Evolutionary conservation across 208 protist genomes (phyloP).

Genomic region (Trypanosoma avium): DNA sequence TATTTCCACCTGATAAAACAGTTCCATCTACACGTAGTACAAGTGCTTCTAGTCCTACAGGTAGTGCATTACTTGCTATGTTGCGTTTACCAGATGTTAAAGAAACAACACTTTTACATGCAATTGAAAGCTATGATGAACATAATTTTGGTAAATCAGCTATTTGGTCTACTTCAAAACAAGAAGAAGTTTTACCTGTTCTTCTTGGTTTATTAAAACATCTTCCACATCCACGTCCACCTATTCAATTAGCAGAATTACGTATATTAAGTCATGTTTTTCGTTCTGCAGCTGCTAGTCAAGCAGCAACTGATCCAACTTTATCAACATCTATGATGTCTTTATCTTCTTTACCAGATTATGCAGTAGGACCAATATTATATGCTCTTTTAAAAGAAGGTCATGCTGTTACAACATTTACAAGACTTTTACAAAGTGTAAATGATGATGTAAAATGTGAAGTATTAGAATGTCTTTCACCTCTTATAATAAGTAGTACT

Average conservation of each 20-base stretch:
- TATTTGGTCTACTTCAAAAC: conserved; percentile 14
- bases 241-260: conserved; percentile 76
- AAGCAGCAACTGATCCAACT: not conserved
- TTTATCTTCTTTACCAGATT: conserved; percentile 30
- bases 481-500: conserved; percentile 47
- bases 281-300: conserved; percentile 29
- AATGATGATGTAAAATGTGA: conserved; percentile 93
- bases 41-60: conserved; percentile 23
- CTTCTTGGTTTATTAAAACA: conserved; percentile 59
- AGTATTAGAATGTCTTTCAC: conserved; percentile 71
- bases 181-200: conserved; percentile 43
- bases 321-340: conserved; percentile 6
- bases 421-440: conserved; percentile 80
- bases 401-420: conserved; percentile 45
- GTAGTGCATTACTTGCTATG: conserved; percentile 56
- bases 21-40: conserved; percentile 1
- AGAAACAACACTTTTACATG: conserved; percentile 69
- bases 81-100: conserved; percentile 79
- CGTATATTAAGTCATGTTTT: conserved; percentile 64
- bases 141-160: conserved; percentile 39
- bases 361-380: conserved; percentile 37
- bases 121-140: conserved; percentile 67
- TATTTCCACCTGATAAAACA: not conserved
- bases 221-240: conserved; percentile 70
- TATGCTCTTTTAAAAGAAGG: conserved; percentile 53